A percentile compares a stretch with the other conserved stretches of the same genome.
phyloP scores from a whole-genome alignment of 2,329 filamentous ascomycete species.

The Microsporum audouinii region DNA sequence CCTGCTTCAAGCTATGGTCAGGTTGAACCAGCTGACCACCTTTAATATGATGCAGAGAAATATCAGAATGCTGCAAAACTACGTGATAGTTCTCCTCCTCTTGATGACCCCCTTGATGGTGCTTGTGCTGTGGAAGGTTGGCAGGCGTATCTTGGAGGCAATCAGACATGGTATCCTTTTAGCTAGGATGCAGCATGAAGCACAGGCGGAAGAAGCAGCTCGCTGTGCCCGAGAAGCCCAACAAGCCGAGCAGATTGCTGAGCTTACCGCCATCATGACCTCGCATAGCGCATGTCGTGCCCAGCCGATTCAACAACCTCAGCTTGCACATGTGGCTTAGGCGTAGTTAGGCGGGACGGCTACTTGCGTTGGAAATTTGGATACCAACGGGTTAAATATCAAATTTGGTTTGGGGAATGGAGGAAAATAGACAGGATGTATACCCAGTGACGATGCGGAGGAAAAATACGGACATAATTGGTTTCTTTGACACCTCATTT shows the following conservation, averaged over 20 bases:
- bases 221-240: background rate
- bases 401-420: background rate
- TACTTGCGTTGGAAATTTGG: background rate
- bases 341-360: background rate
- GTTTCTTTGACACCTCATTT: background rate
- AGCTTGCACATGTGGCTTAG: background rate
- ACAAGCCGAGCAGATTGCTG: constrained; percentile 1
- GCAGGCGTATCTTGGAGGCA: constrained; percentile 12
- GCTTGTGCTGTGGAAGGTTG: constrained; percentile 17
- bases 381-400: background rate
- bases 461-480: background rate
- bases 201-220: constrained; percentile 16
- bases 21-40: background rate
- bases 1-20: background rate
- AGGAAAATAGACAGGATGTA: background rate
- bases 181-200: constrained; percentile 14
- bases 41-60: background rate
- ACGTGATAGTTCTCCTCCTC: constrained; percentile 19
- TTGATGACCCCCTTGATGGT: constrained; percentile 16
- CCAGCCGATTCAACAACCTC: background rate
- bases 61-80: constrained; percentile 16
- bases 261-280: background rate
- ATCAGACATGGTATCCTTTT: constrained; percentile 8
- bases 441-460: background rate
- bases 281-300: background rate